Conservation (phyloP, 495 filamentous ascomycete genomes). For the Trichocladium uniseriatum region DNA sequence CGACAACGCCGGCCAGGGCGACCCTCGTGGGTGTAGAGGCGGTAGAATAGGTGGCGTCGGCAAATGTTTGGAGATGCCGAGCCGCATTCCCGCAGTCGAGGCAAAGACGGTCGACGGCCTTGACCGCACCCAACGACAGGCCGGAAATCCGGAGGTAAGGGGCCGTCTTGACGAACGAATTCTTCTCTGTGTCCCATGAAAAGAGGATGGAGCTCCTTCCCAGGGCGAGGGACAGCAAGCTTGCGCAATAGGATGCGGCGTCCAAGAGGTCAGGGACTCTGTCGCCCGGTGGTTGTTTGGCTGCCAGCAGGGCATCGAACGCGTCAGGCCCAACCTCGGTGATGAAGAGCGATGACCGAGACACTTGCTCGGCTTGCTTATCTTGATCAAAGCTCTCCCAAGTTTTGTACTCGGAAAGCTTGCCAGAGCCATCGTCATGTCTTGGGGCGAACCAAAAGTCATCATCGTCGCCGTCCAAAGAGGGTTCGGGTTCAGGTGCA, state of each 20-base stretch:
- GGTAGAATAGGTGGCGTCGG: constrained; percentile 37
- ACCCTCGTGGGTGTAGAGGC: constrained; percentile 42
- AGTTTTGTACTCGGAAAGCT: constrained; percentile 44
- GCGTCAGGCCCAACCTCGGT: constrained; percentile 64
- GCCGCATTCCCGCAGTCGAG: constrained; percentile 51
- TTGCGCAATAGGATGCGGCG: constrained; percentile 46
- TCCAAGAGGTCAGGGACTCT: constrained; percentile 28
- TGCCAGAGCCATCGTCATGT: constrained; percentile 16
- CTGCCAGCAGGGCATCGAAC: constrained; percentile 59
- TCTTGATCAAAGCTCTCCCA: constrained; percentile 69
- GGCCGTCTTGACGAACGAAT: constrained; percentile 48
- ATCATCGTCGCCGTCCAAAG: constrained; percentile 12
- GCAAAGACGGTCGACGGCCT: constrained; percentile 49
- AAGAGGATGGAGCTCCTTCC: constrained; percentile 79
- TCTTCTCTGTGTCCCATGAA: constrained; percentile 48
- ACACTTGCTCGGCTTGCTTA: constrained; percentile 29
- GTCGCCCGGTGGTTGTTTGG: constrained; percentile 6
- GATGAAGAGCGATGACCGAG: constrained; percentile 46
- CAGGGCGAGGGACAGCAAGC: constrained; percentile 62
- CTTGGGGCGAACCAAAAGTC: constrained; percentile 48
- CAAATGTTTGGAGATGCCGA: constrained; percentile 44
- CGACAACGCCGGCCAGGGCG: constrained; percentile 53
- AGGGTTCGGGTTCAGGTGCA: no score
- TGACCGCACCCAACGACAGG: constrained; percentile 48
- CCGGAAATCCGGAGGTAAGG: constrained; percentile 58